Evolutionary conservation across 1,139 yeast genomes (phyloP).

Genomic region (Kodamaea ohmeri): DNA sequence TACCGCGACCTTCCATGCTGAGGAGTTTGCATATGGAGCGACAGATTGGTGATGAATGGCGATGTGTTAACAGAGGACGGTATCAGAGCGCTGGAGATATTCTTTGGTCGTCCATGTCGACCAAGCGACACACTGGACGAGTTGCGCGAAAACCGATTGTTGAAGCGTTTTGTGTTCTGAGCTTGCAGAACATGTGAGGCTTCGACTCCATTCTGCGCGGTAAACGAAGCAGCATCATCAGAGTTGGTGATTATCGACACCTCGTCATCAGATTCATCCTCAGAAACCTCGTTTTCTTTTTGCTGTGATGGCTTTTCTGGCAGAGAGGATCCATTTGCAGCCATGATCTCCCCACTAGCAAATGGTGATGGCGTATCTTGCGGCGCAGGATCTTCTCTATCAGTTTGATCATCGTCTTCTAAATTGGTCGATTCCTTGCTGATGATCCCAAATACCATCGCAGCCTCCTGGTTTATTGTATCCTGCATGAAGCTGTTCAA

Average conservation of each 20-base stretch:
- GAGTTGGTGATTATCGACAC: slow-evolving; percentile 44
- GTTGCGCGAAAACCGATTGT: slow-evolving; percentile 19
- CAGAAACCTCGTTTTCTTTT: slow-evolving; percentile 8
- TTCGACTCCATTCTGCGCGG: slow-evolving; percentile 19
- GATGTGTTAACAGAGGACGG: slow-evolving; percentile 13
- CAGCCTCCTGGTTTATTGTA: slow-evolving; percentile 41
- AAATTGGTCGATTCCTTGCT: slow-evolving; percentile 18
- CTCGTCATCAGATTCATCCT: slow-evolving; percentile 30
- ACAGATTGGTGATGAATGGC: slow-evolving; percentile 20
- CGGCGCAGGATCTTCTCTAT: slow-evolving; percentile 1
- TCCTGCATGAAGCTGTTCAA: slow-evolving; percentile 21
- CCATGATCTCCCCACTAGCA: not conserved
- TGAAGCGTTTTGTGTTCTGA: slow-evolving; percentile 5
- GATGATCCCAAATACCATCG: slow-evolving; percentile 47
- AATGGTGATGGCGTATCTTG: slow-evolving; percentile 1
- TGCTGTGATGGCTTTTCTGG: not conserved
- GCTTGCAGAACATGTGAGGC: slow-evolving; percentile 4
- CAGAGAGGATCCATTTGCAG: not conserved
- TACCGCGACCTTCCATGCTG: slow-evolving; percentile 2
- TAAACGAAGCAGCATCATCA: slow-evolving; percentile 33
- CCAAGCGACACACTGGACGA: slow-evolving; percentile 26
- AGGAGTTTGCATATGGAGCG: slow-evolving; percentile 5
- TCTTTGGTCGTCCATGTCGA: slow-evolving; percentile 8
- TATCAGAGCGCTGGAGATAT: slow-evolving; percentile 9
- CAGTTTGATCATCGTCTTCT: slow-evolving; percentile 13